phyloP scores from a whole-genome alignment of 805 yeast species.

The Myxozyma lipomycoides region DNA sequence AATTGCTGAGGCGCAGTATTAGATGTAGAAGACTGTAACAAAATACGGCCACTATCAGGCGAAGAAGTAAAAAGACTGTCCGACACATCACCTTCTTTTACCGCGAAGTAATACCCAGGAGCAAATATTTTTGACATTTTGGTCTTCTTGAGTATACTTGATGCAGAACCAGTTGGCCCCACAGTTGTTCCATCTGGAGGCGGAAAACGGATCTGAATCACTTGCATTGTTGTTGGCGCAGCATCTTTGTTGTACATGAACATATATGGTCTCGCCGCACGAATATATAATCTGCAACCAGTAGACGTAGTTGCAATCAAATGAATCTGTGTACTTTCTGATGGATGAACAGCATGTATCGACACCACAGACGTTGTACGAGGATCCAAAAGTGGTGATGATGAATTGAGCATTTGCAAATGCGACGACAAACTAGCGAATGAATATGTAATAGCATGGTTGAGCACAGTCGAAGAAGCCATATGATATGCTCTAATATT shows the following conservation, averaged over 20 bases:
- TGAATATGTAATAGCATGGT: slow-evolving; percentile 34
- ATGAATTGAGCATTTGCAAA: slow-evolving; percentile 33
- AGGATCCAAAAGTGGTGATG: slow-evolving; percentile 31
- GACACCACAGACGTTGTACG: slow-evolving; percentile 45
- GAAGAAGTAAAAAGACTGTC: slow-evolving; percentile 66
- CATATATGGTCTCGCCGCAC: slow-evolving; percentile 42
- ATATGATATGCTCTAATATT: slow-evolving; percentile 74
- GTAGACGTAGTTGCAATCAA: slow-evolving; percentile 74
- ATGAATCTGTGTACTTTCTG: slow-evolving; percentile 65
- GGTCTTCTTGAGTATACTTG: slow-evolving; percentile 46
- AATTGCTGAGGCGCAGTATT: slow-evolving; percentile 41
- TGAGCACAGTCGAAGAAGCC: slow-evolving; percentile 40
- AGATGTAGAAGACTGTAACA: slow-evolving; percentile 31
- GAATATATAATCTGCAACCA: slow-evolving; percentile 74
- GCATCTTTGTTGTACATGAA: slow-evolving; percentile 20
- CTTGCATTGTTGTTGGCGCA: slow-evolving; percentile 41
- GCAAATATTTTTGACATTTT: slow-evolving; percentile 60
- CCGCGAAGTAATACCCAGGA: slow-evolving; percentile 83
- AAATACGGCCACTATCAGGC: slow-evolving; percentile 72
- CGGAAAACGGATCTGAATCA: slow-evolving; percentile 44
- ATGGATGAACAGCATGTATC: slow-evolving; percentile 55
- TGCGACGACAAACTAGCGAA: slow-evolving; percentile 32
- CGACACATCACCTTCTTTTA: slow-evolving; percentile 39
- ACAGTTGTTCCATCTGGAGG: slow-evolving; percentile 33
- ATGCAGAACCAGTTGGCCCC: slow-evolving; percentile 18